phyloP scores from a whole-genome alignment of 345 rosid genomes.

The Populus ilicifolia region DNA sequence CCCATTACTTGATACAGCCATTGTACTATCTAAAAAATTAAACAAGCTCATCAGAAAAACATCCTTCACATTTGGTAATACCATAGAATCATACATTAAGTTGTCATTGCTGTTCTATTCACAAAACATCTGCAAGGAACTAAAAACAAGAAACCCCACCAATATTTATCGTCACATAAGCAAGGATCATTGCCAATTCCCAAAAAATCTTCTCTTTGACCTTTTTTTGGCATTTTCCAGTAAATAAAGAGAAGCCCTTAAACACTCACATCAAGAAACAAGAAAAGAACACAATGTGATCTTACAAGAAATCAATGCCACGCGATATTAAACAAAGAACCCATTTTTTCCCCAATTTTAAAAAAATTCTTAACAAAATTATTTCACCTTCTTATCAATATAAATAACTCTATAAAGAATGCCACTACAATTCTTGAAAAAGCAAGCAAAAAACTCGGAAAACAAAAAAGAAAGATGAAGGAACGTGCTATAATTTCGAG shows the following conservation, averaged over 20 bases:
- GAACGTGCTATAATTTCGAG: constrained; percentile 31
- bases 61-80: background rate
- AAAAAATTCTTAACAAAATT: background rate
- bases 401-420: background rate
- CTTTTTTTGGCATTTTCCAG: background rate
- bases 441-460: background rate
- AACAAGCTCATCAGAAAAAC: background rate
- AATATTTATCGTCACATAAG: background rate
- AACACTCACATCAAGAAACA: background rate
- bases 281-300: background rate
- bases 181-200: background rate
- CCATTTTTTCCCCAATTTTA: background rate
- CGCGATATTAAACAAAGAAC: background rate
- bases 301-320: background rate
- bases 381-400: background rate
- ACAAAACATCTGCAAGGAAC: background rate
- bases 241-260: background rate
- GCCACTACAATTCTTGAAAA: background rate
- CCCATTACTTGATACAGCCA: constrained; percentile 32
- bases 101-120: background rate
- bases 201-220: background rate
- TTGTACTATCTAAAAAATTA: constrained; percentile 20
- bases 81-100: background rate
- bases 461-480: too few species aligned
- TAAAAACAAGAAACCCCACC: background rate